Percentiles rank a stretch among this genome's conserved stretches.
phyloP scores from a whole-genome alignment of 306 rosid species.

The Erythrophleum fordii region DNA sequence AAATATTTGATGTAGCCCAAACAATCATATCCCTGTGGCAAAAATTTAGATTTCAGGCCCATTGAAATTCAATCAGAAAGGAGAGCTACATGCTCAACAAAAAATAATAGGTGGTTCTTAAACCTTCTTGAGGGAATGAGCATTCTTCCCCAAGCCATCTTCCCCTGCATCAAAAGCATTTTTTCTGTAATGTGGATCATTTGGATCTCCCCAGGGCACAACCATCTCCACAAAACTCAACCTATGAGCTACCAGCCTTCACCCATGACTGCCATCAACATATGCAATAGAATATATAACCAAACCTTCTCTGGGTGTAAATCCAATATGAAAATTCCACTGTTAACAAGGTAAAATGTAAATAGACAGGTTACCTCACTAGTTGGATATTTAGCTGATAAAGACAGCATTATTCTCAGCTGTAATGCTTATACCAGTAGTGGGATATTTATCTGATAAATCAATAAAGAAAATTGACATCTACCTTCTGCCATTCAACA shows the following conservation, averaged over 20 bases:
- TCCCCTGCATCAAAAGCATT: slow-evolving; percentile 98
- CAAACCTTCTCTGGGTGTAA: slow-evolving; percentile 91
- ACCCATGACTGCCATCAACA: slow-evolving; percentile 88
- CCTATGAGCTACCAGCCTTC: slow-evolving; percentile 91
- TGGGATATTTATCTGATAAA: no score
- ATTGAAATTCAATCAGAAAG: slow-evolving; percentile 10
- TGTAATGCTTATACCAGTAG: no score
- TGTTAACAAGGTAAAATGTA: slow-evolving; percentile 44
- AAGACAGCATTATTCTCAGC: slow-evolving; percentile 29
- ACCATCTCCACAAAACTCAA: slow-evolving; percentile 95
- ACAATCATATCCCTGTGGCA: slow-evolving; percentile 84
- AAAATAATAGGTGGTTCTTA: slow-evolving; percentile 13
- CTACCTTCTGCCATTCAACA: slow-evolving; percentile 97
- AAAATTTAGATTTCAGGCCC: slow-evolving; percentile 42
- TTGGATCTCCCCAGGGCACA: slow-evolving; percentile 96
- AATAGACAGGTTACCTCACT: slow-evolving; percentile 13
- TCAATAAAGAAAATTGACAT: no score
- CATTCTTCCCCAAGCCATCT: slow-evolving; percentile 93
- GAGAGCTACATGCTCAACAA: slow-evolving; percentile 9
- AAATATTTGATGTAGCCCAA: slow-evolving; percentile 90
- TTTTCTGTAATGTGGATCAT: slow-evolving; percentile 89
- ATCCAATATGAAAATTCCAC: slow-evolving; percentile 96
- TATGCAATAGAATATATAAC: slow-evolving; percentile 88
- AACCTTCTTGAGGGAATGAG: slow-evolving; percentile 94
- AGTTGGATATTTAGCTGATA: not conserved